Percentiles rank a stretch among this genome's conserved stretches.
Conservation (phyloP, 2,329 filamentous ascomycete genomes). For the Sphaceloma murrayae region DNA sequence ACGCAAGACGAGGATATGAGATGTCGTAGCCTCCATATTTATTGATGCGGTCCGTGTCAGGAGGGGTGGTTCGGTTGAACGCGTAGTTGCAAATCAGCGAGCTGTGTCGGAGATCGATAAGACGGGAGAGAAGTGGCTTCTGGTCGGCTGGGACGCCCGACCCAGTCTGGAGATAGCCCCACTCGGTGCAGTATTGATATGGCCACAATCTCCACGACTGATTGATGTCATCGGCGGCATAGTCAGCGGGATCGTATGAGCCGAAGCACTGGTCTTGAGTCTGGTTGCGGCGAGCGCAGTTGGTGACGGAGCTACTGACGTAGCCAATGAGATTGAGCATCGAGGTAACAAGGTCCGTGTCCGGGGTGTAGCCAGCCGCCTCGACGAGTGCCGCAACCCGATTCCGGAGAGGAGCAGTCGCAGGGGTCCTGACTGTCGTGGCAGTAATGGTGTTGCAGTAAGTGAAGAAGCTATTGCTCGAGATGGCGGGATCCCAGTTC, state of each 20-base stretch:
- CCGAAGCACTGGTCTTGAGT: constrained; percentile 46
- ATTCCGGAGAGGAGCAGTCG: constrained; percentile 30
- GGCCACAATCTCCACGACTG: constrained; percentile 45
- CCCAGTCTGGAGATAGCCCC: constrained; percentile 71
- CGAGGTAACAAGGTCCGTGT: constrained; percentile 39
- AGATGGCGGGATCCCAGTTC: constrained; percentile 52
- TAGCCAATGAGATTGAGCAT: constrained; percentile 51
- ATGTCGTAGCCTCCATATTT: constrained; percentile 66
- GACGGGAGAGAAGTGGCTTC: constrained; percentile 62
- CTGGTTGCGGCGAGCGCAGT: constrained; percentile 29
- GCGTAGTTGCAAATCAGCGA: constrained; percentile 50
- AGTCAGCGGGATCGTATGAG: constrained; percentile 39
- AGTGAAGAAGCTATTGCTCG: constrained; percentile 39
- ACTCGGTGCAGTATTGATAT: constrained; percentile 54
- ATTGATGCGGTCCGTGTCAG: constrained; percentile 60
- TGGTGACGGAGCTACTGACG: constrained; percentile 38
- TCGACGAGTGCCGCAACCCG: constrained; percentile 38
- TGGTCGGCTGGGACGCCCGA: constrained; percentile 54
- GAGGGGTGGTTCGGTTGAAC: constrained; percentile 58
- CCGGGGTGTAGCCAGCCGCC: constrained; percentile 38
- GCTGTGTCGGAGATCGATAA: constrained; percentile 54
- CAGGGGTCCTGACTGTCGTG: constrained; percentile 35
- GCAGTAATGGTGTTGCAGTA: constrained; percentile 50
- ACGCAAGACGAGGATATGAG: constrained; percentile 63
- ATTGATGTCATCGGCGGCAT: constrained; percentile 36